Conservation (phyloP, 352 stramenopile species). For the Phytopythium cucurbitacearum region DNA sequence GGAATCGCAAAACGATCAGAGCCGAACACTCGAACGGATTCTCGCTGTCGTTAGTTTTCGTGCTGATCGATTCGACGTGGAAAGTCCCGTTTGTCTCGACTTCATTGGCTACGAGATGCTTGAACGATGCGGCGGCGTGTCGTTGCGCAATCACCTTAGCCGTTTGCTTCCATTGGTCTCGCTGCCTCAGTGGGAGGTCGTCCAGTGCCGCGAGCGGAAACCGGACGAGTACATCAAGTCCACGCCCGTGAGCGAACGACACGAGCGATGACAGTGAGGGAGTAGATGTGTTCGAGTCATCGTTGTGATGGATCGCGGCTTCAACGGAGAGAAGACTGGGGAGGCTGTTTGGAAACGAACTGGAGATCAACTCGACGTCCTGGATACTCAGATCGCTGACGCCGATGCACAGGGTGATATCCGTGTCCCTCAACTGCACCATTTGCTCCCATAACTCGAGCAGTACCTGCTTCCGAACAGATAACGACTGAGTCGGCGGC, state of each 20-base stretch:
- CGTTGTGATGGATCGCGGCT: constrained; percentile 6
- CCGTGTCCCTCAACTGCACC: constrained; percentile 24
- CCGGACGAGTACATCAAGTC: constrained; percentile 38
- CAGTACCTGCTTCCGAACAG: constrained; percentile 37
- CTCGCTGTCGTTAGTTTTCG: background rate
- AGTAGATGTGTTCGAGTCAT: background rate
- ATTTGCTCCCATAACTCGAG: constrained; percentile 42
- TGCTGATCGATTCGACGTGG: constrained; percentile 21
- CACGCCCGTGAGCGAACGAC: constrained; percentile 33
- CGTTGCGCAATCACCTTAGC: constrained; percentile 25
- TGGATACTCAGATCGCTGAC: constrained; percentile 41
- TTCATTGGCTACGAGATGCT: constrained; percentile 41
- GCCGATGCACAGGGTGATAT: constrained; percentile 33
- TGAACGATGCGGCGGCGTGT: constrained; percentile 26
- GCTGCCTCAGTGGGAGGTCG: constrained; percentile 7
- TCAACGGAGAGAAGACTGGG: constrained; percentile 19
- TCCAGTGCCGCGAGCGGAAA: constrained; percentile 28
- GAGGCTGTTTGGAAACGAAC: constrained; percentile 12
- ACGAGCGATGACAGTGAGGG: constrained; percentile 9
- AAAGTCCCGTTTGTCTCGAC: constrained; percentile 24
- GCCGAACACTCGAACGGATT: constrained; percentile 29
- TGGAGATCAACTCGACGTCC: constrained; percentile 59
- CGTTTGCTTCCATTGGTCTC: constrained; percentile 24
- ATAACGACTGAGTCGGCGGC: constrained; percentile 6
- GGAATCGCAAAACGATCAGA: constrained; percentile 40